Evolutionary conservation across 2,329 filamentous ascomycete species (phyloP), one percentile per base, ranked within the genome.

Genomic region (Aspergillus ruber): DNA sequence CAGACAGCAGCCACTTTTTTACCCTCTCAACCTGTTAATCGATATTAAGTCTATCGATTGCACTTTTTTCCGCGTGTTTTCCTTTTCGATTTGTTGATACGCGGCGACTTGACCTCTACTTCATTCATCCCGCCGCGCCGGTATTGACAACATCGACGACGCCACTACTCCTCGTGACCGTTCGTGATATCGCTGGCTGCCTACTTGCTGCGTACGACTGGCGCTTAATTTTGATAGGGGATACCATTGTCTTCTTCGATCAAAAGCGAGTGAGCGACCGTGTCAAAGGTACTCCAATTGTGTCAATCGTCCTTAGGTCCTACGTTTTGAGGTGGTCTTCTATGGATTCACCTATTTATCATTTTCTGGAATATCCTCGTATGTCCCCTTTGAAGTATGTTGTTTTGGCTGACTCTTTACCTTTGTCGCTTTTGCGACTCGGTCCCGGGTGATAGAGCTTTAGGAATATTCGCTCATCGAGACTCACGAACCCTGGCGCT

Each of bases 341-440:
- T 29, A 29, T 12, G 25, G 10, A 29, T 4, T 29, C 33, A 35
- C 15, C 9, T 35, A 6, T n/a, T 6, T 8, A 15, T 17, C 15
- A 3, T 35, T 35, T 35, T 35, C n/a, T 35, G 33, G 6, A 35
- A 15, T 35, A n/a, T 7, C 3, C 15, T n/a, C 3, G 13, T 35
- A 17, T 35, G 15, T 17, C 6, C 6, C 21, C 23, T 29, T 27
- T 13, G n/a, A 5, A 42, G 9, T 42, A 42, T 25, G 40, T 20
- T 18, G 36, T 42, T 15, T 46, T 45, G 49, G 49, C 56, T 59
- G 51, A 59, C 55, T 53, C 35, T 49, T 49, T 51, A 33, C 9
- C 36, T 39, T 48, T 51, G 42, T 56, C 49, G 52, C 54, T 50
- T 49, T 49, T 51, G 50, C 49, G 54, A 54, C 53, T 47, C 50